Evolutionary conservation across 768 basidiomycete genomes (phyloP).

Genomic region (Leccinum obscurum): DNA sequence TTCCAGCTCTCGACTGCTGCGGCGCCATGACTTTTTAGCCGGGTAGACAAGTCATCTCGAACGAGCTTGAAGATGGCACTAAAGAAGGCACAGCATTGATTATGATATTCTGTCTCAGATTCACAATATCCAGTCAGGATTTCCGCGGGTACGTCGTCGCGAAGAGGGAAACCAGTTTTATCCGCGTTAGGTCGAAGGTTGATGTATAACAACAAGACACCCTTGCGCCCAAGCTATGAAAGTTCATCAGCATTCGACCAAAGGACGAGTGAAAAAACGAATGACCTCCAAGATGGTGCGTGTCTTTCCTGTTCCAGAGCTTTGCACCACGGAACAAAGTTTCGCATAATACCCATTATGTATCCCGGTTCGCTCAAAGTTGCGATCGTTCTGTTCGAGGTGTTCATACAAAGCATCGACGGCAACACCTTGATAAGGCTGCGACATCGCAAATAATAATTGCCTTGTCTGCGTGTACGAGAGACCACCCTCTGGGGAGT

Average conservation of each 20-base stretch:
- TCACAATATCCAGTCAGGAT: neutral
- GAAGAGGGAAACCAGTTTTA: neutral
- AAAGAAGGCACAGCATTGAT: neutral
- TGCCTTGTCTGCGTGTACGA: too few relatives aligned
- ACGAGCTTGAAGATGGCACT: neutral
- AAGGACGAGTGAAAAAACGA: neutral
- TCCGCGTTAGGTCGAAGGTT: neutral
- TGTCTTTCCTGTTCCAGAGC: neutral
- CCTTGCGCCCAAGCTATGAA: neutral
- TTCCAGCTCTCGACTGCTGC: neutral
- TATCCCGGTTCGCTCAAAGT: neutral
- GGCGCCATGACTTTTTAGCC: neutral
- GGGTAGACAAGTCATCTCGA: neutral
- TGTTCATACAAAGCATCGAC: neutral
- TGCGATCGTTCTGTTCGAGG: neutral
- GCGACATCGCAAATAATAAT: neutral
- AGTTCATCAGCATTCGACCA: neutral
- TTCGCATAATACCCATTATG: neutral
- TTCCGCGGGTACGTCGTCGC: neutral
- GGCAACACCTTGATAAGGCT: neutral
- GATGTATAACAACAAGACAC: neutral
- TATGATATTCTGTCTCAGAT: neutral
- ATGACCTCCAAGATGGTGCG: neutral
- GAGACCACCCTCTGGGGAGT: too few relatives aligned
- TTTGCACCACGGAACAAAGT: neutral